A percentile compares a stretch with the other conserved stretches of the same genome.
phyloP scores from a whole-genome alignment of 805 yeast species.

The Debaryomyces tyrocola region DNA sequence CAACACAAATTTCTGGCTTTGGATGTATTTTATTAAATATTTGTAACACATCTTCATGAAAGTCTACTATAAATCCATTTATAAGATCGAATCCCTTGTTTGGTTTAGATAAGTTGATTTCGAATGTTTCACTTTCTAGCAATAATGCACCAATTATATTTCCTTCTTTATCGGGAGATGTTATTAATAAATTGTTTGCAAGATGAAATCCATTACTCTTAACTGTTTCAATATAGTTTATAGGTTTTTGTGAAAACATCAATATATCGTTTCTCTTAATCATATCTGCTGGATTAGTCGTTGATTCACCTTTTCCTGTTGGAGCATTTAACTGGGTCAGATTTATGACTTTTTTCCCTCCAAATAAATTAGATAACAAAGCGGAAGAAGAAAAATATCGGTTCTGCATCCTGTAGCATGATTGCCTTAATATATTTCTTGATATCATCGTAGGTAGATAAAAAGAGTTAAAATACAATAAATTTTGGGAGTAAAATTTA shows the following conservation, averaged over 20 bases:
- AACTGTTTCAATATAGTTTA: slow-evolving; percentile 43
- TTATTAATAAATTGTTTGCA: slow-evolving; percentile 50
- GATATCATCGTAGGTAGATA: background rate
- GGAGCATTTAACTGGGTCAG: slow-evolving; percentile 24
- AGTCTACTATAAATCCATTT: slow-evolving; percentile 54
- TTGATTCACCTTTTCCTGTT: slow-evolving; percentile 36
- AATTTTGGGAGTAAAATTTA: too few species aligned
- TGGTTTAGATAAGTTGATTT: slow-evolving; percentile 46
- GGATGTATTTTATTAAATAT: slow-evolving; percentile 63
- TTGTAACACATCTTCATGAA: slow-evolving; percentile 44
- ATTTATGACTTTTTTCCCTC: slow-evolving; percentile 7
- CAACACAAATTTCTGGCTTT: slow-evolving; percentile 70
- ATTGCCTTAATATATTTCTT: background rate
- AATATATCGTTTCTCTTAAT: slow-evolving; percentile 44
- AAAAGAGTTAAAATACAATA: too few species aligned
- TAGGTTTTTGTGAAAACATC: slow-evolving; percentile 41
- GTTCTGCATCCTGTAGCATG: background rate
- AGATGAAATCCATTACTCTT: slow-evolving; percentile 59
- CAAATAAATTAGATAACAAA: slow-evolving; percentile 5
- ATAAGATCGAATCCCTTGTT: slow-evolving; percentile 45
- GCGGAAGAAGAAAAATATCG: background rate
- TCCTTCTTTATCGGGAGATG: slow-evolving; percentile 38
- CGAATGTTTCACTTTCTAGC: slow-evolving; percentile 59
- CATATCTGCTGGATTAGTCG: slow-evolving; percentile 44
- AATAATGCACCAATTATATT: slow-evolving; percentile 48